phyloP scores from a whole-genome alignment of 768 basidiomycete genomes.

The Mycena olivaceomarginata region DNA sequence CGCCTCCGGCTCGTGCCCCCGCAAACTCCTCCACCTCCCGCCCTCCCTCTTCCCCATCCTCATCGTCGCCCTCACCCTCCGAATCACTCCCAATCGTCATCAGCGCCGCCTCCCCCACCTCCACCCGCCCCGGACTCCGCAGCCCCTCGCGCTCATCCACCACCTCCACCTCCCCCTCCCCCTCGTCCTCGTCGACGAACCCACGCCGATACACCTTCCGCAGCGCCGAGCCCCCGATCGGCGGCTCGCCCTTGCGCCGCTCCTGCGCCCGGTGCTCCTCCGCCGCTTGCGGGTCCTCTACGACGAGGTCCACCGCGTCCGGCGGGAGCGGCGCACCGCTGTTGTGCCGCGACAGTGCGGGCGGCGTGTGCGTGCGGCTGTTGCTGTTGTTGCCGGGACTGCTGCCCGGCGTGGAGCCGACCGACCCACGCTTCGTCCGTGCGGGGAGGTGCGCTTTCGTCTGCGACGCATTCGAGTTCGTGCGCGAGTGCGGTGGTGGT shows the following conservation, averaged over 20 bases:
- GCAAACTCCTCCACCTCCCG: conserved; percentile 30
- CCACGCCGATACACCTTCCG: conserved; percentile 74
- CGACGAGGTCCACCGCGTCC: conserved; percentile 93
- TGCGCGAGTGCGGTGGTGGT: conserved; percentile 39
- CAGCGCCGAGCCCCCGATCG: conserved; percentile 61
- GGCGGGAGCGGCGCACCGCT: conserved; percentile 65
- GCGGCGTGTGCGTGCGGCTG: conserved; percentile 52
- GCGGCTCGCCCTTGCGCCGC: conserved; percentile 79
- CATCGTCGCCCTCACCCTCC: conserved; percentile 52
- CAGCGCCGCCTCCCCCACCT: conserved; percentile 64
- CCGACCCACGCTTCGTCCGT: background rate
- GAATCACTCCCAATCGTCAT: conserved; percentile 54
- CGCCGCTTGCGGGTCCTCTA: conserved; percentile 78
- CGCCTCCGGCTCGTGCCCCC: conserved; percentile 45
- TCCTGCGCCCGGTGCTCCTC: conserved; percentile 65
- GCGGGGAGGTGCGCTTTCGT: conserved; percentile 12
- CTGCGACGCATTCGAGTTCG: conserved; percentile 40
- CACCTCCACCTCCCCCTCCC: conserved; percentile 64
- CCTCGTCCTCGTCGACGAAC: conserved; percentile 61
- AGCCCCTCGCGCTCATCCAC: conserved; percentile 51
- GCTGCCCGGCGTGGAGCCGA: background rate
- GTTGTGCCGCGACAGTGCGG: conserved; percentile 49
- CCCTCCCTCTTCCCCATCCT: conserved; percentile 50
- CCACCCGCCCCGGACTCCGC: conserved; percentile 53
- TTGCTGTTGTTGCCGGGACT: background rate